phyloP scores from a whole-genome alignment of 192 early-diverging fungal genomes.

The Chytriomyces sp. region DNA sequence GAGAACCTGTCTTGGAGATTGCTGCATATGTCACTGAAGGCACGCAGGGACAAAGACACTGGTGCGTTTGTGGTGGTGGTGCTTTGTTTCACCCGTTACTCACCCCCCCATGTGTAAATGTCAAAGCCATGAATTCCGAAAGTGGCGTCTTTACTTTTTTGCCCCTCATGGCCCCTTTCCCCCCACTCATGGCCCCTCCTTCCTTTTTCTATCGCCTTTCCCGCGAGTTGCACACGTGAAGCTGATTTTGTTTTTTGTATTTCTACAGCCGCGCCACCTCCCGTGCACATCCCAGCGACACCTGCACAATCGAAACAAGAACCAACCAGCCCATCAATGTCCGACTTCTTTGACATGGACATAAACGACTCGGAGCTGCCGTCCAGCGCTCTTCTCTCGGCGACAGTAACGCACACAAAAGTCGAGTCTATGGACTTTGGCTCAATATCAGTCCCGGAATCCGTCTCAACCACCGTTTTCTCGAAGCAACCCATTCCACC shows the following conservation, averaged over 20 bases:
- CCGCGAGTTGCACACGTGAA: not conserved
- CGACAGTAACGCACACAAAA: not conserved
- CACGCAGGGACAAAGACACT: slow-evolving; percentile 30
- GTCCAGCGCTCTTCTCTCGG: not conserved
- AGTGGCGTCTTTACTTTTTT: too few relatives aligned
- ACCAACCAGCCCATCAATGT: slow-evolving; percentile 2
- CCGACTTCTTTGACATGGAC: slow-evolving; percentile 21
- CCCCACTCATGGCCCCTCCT: not conserved
- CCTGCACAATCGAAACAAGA: not conserved
- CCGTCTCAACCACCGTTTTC: slow-evolving; percentile 5
- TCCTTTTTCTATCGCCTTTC: not conserved
- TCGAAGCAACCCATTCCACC: slow-evolving; percentile 31
- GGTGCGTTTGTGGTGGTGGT: not conserved
- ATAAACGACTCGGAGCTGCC: not conserved
- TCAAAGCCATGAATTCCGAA: too few relatives aligned
- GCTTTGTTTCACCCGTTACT: not conserved
- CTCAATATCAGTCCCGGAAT: not conserved
- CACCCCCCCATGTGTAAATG: not conserved
- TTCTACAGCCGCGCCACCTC: not conserved
- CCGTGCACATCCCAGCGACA: not conserved
- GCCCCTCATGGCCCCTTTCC: not conserved
- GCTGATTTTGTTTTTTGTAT: not conserved
- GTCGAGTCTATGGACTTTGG: not conserved
- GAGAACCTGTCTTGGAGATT: slow-evolving; percentile 87
- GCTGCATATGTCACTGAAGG: slow-evolving; percentile 71